Conservation (phyloP, 805 yeast genomes). For the Metschnikowia peoriensis region DNA sequence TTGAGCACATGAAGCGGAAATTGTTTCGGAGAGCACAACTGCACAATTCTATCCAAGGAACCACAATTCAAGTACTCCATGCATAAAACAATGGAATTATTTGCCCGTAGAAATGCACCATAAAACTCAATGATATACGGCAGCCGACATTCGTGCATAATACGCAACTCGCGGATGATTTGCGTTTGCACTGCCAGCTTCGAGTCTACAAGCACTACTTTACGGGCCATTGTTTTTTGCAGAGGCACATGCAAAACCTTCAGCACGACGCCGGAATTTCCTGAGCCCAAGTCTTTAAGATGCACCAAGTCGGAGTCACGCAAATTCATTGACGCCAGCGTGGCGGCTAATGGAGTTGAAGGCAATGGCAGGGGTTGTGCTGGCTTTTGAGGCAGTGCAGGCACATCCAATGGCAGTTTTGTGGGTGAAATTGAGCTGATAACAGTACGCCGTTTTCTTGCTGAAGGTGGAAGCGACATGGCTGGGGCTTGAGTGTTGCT, state of each 20-base stretch:
- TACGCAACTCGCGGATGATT: constrained; percentile 82
- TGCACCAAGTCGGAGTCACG: constrained; percentile 64
- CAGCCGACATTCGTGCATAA: constrained; percentile 84
- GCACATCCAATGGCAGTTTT: constrained; percentile 14
- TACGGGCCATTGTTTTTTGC: constrained; percentile 85
- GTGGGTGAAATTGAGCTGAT: constrained; percentile 44
- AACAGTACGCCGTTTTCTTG: constrained; percentile 38
- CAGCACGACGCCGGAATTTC: constrained; percentile 90
- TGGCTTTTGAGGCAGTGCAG: neutral
- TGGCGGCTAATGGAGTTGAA: constrained; percentile 35
- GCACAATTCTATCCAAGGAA: constrained; percentile 77
- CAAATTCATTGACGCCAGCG: constrained; percentile 27
- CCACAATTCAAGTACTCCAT: constrained; percentile 98
- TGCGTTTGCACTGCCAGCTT: constrained; percentile 77
- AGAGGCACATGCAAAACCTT: constrained; percentile 89
- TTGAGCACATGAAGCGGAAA: constrained; percentile 66
- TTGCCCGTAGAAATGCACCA: constrained; percentile 73
- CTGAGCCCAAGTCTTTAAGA: constrained; percentile 80
- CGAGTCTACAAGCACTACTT: constrained; percentile 81
- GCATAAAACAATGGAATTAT: constrained; percentile 77
- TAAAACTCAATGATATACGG: constrained; percentile 85
- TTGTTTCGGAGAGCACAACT: constrained; percentile 38
- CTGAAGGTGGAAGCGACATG: constrained; percentile 1
- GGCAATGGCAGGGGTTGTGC: constrained; percentile 11
- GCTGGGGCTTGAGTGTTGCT: neutral